These are phyloP conservation scores for Botrytis cinerea DNA, from an alignment of 2,329 filamentous ascomycete genomes.

Conservation along the genomic window DNA sequence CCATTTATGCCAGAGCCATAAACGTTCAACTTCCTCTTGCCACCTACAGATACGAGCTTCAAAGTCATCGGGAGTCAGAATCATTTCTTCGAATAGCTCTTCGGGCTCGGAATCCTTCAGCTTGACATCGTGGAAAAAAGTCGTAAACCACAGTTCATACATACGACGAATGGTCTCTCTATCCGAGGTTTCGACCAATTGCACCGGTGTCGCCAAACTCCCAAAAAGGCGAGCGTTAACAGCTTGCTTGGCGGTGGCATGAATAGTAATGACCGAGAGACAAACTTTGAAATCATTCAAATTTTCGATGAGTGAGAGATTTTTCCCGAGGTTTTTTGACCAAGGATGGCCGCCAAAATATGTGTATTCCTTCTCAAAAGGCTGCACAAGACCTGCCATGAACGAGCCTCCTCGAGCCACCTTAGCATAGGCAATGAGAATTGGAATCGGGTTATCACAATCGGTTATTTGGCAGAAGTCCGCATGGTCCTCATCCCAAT, in stretches of 20 bases:
- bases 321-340: too few species aligned
- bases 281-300: background rate
- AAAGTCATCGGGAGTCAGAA: background rate
- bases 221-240: constrained; percentile 4
- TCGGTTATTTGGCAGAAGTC: too few species aligned
- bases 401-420: background rate
- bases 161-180: constrained; percentile 6
- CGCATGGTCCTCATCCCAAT: background rate
- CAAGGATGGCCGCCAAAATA: too few species aligned
- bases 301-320: background rate
- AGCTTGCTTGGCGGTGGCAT: background rate
- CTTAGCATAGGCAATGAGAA: background rate
- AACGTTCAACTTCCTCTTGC: background rate
- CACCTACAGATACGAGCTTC: background rate
- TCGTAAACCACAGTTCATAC: background rate
- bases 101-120: background rate
- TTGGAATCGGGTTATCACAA: too few species aligned
- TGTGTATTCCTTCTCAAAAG: background rate
- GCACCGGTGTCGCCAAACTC: background rate
- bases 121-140: background rate
- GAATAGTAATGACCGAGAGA: background rate
- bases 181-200: background rate
- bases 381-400: background rate
- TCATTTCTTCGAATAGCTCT: background rate
- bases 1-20: background rate